These are phyloP conservation scores for Ceratobasidium sp. DNA, from an alignment of 1,284 basidiomycete genomes.

Conservation along the genomic window DNA sequence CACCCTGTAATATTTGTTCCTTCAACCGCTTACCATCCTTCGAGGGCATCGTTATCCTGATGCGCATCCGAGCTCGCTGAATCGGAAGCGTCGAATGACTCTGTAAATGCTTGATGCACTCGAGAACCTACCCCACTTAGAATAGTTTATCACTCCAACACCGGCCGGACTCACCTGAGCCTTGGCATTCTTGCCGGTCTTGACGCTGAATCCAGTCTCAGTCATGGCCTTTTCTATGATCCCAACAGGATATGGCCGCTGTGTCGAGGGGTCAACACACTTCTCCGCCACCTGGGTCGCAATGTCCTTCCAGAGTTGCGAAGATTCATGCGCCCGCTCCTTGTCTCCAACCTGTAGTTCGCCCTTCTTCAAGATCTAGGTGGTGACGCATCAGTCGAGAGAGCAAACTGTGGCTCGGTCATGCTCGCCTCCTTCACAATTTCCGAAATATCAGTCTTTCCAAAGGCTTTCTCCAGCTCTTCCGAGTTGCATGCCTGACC, in stretches of 20 bases:
- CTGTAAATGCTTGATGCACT: constrained; percentile 89
- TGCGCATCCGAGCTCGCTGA: constrained; percentile 91
- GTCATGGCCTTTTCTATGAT: constrained; percentile 99
- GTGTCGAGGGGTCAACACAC: constrained; percentile 92
- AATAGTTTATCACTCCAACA: neutral
- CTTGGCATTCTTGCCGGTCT: constrained; percentile 90
- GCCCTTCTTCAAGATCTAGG: constrained; percentile 91
- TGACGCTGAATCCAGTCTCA: constrained; percentile 92
- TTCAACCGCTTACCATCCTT: constrained; percentile 79
- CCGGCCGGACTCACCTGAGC: constrained; percentile 69
- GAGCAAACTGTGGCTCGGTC: neutral
- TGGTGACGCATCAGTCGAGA: constrained; percentile 3
- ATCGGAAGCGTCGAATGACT: constrained; percentile 86
- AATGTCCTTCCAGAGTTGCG: constrained; percentile 88
- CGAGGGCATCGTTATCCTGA: constrained; percentile 82
- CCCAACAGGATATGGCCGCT: constrained; percentile 90
- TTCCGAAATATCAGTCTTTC: constrained; percentile 75
- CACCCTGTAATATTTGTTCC: constrained; percentile 75
- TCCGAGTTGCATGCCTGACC: constrained; percentile 90
- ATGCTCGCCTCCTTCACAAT: constrained; percentile 82
- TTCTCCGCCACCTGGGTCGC: constrained; percentile 94
- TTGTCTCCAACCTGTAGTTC: constrained; percentile 98
- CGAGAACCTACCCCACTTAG: constrained; percentile 73
- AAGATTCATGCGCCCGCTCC: constrained; percentile 90
- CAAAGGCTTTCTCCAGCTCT: constrained; percentile 93